Conservation (phyloP, 768 basidiomycete genomes). For the Boletus vermiculosoides region DNA sequence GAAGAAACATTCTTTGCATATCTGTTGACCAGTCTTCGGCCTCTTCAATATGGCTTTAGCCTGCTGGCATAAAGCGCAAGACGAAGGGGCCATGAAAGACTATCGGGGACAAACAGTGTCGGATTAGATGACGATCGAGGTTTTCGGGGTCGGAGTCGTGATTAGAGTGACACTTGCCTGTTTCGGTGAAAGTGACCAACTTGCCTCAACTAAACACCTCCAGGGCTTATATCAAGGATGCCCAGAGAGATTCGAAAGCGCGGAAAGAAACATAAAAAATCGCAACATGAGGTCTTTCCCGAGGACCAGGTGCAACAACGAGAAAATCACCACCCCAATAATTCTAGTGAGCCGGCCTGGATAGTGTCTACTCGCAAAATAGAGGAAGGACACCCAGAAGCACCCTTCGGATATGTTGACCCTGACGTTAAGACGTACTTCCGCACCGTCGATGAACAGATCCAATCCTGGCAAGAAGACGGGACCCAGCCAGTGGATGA, state of each 20-base stretch:
- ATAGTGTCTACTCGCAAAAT: constrained; percentile 47
- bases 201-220: background rate
- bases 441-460: constrained; percentile 80
- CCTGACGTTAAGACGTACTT: constrained; percentile 93
- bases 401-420: constrained; percentile 89
- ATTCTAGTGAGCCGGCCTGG: constrained; percentile 62
- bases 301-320: constrained; percentile 1
- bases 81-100: constrained; percentile 68
- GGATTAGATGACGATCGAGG: background rate
- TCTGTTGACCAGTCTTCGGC: constrained; percentile 96
- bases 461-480: constrained; percentile 76
- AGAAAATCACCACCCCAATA: constrained; percentile 1
- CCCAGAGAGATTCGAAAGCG: constrained; percentile 74
- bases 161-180: background rate
- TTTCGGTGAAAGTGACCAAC: constrained; percentile 7
- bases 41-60: constrained; percentile 86
- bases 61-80: constrained; percentile 73
- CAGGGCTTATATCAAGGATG: constrained; percentile 39
- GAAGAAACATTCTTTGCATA: constrained; percentile 96
- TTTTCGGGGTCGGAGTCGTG: background rate
- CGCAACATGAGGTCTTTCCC: constrained; percentile 22
- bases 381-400: constrained; percentile 54
- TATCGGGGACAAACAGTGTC: background rate
- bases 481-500: constrained; percentile 44
- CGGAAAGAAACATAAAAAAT: constrained; percentile 72